Conservation (phyloP, 2,329 filamentous ascomycete genomes). For the Phialophora expanda region DNA sequence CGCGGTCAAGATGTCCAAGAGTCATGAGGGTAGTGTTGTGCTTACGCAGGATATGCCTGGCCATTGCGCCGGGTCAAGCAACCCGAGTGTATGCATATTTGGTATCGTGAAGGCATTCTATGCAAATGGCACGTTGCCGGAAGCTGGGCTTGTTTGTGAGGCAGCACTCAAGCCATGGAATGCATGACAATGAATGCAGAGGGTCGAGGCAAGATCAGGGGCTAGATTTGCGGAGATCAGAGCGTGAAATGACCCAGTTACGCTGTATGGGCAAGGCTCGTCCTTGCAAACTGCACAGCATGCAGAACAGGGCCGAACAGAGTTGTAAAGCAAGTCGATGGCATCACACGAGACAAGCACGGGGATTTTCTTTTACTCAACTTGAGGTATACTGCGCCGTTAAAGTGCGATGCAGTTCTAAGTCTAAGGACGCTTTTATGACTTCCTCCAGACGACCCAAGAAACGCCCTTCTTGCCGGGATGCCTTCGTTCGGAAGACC, state of each 20-base stretch:
- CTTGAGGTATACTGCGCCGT: not conserved
- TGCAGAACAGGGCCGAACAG: no score
- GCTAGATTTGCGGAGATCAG: not conserved
- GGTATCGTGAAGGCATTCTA: slow-evolving; percentile 50
- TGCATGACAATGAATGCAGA: not conserved
- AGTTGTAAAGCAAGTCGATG: not conserved
- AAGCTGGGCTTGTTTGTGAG: slow-evolving; percentile 45
- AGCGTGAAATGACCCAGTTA: not conserved
- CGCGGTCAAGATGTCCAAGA: slow-evolving; percentile 45
- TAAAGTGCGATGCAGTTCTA: not conserved
- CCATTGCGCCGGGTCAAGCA: slow-evolving; percentile 41
- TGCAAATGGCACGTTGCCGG: slow-evolving; percentile 49
- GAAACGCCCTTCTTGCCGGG: slow-evolving; percentile 11
- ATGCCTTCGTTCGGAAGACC: slow-evolving; percentile 8
- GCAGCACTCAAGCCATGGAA: slow-evolving; percentile 46
- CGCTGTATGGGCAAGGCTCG: not conserved
- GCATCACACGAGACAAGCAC: not conserved
- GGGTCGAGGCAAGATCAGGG: not conserved
- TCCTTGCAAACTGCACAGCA: not conserved
- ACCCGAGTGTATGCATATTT: slow-evolving; percentile 47
- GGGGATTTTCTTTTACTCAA: not conserved
- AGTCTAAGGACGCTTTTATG: not conserved
- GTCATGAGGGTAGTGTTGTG: slow-evolving; percentile 53
- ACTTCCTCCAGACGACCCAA: slow-evolving; percentile 19
- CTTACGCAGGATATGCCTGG: slow-evolving; percentile 54